Conservation (phyloP, 2,329 filamentous ascomycete genomes). For the Trichoderma cornu-damae region DNA sequence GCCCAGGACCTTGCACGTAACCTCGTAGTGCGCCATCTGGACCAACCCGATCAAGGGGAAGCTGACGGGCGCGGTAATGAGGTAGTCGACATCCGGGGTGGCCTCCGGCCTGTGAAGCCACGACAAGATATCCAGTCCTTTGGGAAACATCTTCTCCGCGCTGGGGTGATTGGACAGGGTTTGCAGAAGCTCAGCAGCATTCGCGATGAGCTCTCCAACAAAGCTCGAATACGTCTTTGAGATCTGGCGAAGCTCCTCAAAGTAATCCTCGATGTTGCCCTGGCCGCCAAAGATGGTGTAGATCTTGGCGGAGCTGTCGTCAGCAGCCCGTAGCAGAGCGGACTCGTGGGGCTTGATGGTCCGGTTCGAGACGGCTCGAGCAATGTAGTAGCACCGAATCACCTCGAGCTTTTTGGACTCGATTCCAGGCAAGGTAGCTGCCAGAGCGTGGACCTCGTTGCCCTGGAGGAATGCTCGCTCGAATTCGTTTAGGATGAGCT, state of each 20-base stretch:
- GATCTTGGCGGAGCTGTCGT: slow-evolving; percentile 75
- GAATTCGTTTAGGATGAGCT: slow-evolving; percentile 90
- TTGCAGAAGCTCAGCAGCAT: slow-evolving; percentile 82
- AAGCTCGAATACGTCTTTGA: slow-evolving; percentile 89
- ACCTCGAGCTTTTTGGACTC: slow-evolving; percentile 87
- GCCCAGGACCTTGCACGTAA: slow-evolving; percentile 87
- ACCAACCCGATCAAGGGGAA: slow-evolving; percentile 93
- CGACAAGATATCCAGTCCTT: slow-evolving; percentile 89
- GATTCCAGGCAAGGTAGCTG: slow-evolving; percentile 80
- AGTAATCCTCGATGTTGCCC: slow-evolving; percentile 99
- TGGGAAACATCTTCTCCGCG: slow-evolving; percentile 92
- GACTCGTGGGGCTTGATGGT: slow-evolving; percentile 91
- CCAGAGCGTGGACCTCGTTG: slow-evolving; percentile 92
- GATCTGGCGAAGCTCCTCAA: slow-evolving; percentile 90
- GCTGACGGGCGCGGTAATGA: slow-evolving; percentile 91
- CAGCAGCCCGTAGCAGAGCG: slow-evolving; percentile 81
- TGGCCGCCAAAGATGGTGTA: slow-evolving; percentile 97
- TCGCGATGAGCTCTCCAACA: slow-evolving; percentile 75
- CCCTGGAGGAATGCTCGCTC: slow-evolving; percentile 91
- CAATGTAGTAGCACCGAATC: slow-evolving; percentile 86
- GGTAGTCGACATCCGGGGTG: slow-evolving; percentile 89
- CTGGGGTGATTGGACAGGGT: slow-evolving; percentile 74
- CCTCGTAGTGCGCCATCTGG: slow-evolving; percentile 90
- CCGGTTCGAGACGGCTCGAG: slow-evolving; percentile 75
- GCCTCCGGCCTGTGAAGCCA: slow-evolving; percentile 88